Conservation (phyloP, 768 basidiomycete species). For the Psilocybe tampanensis region DNA sequence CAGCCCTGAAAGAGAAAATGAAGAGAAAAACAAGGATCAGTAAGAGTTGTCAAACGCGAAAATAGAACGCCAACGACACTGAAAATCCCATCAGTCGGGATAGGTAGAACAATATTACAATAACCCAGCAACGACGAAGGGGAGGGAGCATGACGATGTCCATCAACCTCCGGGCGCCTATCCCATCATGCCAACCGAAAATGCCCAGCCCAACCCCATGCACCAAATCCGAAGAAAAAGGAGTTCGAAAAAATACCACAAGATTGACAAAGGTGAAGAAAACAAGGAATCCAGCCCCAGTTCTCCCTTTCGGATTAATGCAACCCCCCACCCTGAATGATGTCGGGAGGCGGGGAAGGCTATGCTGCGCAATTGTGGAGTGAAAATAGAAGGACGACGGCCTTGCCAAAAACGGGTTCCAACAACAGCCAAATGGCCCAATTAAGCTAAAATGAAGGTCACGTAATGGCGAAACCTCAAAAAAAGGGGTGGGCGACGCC, state of each 20-base stretch:
- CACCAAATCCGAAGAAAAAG: too few relatives aligned
- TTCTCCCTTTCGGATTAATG: too few relatives aligned
- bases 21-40: slow-evolving; percentile 1
- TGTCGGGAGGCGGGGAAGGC: too few relatives aligned
- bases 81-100: neutral
- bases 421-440: too few relatives aligned
- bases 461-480: neutral
- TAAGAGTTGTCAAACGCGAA: slow-evolving; percentile 9
- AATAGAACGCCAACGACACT: slow-evolving; percentile 1
- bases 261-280: too few relatives aligned
- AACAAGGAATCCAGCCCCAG: too few relatives aligned
- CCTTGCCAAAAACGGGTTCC: neutral
- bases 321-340: too few relatives aligned
- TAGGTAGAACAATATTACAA: slow-evolving; percentile 13
- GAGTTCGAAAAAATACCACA: too few relatives aligned
- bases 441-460: slow-evolving; percentile 2
- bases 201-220: neutral
- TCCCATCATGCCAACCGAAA: neutral
- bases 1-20: slow-evolving; percentile 46
- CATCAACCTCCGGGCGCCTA: neutral
- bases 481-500: neutral
- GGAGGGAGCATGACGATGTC: neutral
- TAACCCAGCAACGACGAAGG: neutral
- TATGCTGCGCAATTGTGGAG: too few relatives aligned
- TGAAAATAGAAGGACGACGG: too few relatives aligned